Evolutionary conservation across 176 grass and related monocot genomes (phyloP).

Genomic region (Avena sativa): DNA sequence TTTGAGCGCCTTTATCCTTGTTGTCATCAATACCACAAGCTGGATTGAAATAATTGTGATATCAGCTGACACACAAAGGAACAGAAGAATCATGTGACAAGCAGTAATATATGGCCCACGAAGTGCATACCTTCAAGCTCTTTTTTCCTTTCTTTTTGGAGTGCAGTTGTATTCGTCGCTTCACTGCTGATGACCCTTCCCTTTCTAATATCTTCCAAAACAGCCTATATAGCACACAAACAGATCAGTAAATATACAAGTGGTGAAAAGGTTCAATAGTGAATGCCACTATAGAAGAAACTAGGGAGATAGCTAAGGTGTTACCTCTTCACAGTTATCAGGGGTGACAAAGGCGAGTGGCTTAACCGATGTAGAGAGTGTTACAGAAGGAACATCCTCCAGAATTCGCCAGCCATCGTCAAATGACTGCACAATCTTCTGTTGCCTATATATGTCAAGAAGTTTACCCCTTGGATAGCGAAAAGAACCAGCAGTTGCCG

Average conservation of each 20-base stretch:
- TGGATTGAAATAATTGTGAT: slow-evolving; percentile 45
- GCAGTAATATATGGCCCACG: not conserved
- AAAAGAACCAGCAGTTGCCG: slow-evolving; percentile 47
- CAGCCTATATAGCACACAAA: slow-evolving; percentile 49
- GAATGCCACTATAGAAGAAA: not conserved
- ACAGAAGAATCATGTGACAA: not conserved
- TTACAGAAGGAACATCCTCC: slow-evolving; percentile 75
- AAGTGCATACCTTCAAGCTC: slow-evolving; percentile 50
- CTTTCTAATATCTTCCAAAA: slow-evolving; percentile 84
- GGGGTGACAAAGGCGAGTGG: slow-evolving; percentile 88
- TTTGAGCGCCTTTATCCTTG: slow-evolving; percentile 43
- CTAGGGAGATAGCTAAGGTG: not conserved
- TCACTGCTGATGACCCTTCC: slow-evolving; percentile 75
- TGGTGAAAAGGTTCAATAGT: not conserved
- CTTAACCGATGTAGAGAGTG: slow-evolving; percentile 60
- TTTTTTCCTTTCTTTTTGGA: slow-evolving; percentile 46
- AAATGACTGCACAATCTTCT: slow-evolving; percentile 47
- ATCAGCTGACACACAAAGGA: slow-evolving; percentile 29
- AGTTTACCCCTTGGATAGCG: slow-evolving; percentile 92
- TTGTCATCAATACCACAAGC: slow-evolving; percentile 33
- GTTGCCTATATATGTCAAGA: slow-evolving; percentile 96
- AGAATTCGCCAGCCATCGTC: slow-evolving; percentile 49
- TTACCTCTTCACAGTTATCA: slow-evolving; percentile 79
- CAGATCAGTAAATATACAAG: slow-evolving; percentile 28
- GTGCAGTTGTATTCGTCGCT: slow-evolving; percentile 34